Conservation (phyloP, 2,329 filamentous ascomycete genomes). For the Colletotrichum sp. region DNA sequence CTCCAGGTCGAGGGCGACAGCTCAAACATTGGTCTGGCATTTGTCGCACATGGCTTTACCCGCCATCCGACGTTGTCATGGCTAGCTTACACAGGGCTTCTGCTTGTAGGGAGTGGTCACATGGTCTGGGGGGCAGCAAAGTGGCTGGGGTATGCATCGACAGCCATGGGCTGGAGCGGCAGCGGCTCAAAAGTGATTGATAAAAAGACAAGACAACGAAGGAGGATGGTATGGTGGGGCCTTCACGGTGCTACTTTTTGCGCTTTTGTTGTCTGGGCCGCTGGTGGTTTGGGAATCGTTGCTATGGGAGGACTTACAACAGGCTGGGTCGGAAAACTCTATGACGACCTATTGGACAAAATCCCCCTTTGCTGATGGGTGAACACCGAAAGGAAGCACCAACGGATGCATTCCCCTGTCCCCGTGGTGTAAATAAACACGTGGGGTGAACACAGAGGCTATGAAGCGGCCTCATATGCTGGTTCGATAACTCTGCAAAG, state of each 20-base stretch:
- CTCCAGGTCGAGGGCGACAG: conserved; percentile 80
- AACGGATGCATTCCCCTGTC: neutral
- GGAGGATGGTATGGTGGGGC: conserved; percentile 71
- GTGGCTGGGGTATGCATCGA: conserved; percentile 74
- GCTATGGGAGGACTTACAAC: conserved; percentile 71
- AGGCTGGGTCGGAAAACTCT: conserved; percentile 82
- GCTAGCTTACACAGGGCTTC: conserved; percentile 70
- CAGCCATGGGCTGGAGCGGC: conserved; percentile 52
- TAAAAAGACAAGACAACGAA: conserved; percentile 54
- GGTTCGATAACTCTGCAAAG: neutral
- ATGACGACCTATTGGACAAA: conserved; percentile 71
- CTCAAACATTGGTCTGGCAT: conserved; percentile 83
- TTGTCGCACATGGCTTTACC: conserved; percentile 85
- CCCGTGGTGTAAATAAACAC: neutral
- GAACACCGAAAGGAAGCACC: neutral
- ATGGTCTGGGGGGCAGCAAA: conserved; percentile 85
- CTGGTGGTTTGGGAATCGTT: conserved; percentile 79
- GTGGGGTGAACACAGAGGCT: neutral
- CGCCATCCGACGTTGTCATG: conserved; percentile 71
- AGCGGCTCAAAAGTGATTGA: conserved; percentile 49
- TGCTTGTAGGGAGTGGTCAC: conserved; percentile 74
- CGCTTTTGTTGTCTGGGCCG: conserved; percentile 75
- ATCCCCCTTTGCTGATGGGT: conserved; percentile 21
- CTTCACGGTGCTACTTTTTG: conserved; percentile 69
- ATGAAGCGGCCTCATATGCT: neutral